Conservation (phyloP, 129 eudicot genomes). For the Silybum marianum region DNA sequence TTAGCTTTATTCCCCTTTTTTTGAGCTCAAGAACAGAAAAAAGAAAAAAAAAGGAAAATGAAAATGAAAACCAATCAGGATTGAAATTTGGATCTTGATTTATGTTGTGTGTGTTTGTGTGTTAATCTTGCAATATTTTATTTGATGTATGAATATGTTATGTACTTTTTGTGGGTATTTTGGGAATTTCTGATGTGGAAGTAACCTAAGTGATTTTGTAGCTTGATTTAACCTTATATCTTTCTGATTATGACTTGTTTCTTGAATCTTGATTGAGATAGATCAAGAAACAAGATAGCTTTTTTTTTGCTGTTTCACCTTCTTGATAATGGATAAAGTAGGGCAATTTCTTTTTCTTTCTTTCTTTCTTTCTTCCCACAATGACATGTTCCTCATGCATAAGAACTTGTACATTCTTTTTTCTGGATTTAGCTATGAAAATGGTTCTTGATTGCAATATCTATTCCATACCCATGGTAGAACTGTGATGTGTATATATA, state of each 20-base stretch:
- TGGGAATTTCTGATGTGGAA: constrained; percentile 17
- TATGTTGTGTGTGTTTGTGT: neutral
- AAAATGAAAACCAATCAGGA: neutral
- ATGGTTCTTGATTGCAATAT: constrained; percentile 4
- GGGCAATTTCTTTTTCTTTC: neutral
- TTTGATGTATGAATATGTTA: constrained; percentile 3
- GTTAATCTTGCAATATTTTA: neutral
- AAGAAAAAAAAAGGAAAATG: neutral
- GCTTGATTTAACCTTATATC: constrained; percentile 6
- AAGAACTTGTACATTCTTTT: neutral
- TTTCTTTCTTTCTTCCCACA: neutral
- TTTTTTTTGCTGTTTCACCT: constrained; percentile 13
- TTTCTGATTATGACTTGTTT: constrained; percentile 20
- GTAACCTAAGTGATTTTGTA: neutral
- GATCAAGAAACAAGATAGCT: neutral
- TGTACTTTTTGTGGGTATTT: constrained; percentile 30
- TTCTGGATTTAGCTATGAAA: neutral
- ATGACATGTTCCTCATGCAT: constrained; percentile 18
- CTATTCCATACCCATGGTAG: constrained; percentile 9
- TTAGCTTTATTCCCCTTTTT: constrained; percentile 17
- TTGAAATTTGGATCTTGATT: constrained; percentile 16
- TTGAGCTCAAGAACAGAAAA: neutral
- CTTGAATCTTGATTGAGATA: constrained; percentile 3
- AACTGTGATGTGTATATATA: neutral
- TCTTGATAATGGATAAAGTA: constrained; percentile 20